Evolutionary conservation across 129 eudicot genomes (phyloP), one percentile per base, ranked within the genome.

Genomic region (Cynara cardunculus): DNA sequence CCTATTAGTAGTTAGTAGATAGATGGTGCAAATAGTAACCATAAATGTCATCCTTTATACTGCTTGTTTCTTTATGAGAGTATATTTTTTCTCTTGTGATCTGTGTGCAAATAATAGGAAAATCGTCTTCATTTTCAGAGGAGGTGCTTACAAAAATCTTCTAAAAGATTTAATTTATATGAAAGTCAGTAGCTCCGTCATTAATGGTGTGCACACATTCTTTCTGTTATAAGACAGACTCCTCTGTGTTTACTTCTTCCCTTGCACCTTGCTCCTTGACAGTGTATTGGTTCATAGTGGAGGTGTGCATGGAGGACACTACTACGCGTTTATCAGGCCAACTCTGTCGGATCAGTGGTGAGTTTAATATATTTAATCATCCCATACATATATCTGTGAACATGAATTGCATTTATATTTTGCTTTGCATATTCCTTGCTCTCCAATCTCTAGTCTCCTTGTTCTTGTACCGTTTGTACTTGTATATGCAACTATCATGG

Each of bases 231-330:
- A 28, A 49, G 78, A 62, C 34, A 10, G 64, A 25, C 78, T 27
- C n/a, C 25, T 71, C 39, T 31, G 25, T 21, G 25, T 61, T 28
- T 53, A 76, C 27, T 72, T 32, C 13, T 59, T 67, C 66, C n/a
- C 66, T 78, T 73, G 59, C 83, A 35, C 62, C 19, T 77, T 66
- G 77, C 66, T 34, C 76, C 46, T 77, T 79, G 64, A 66, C 94
- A 94, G 98, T 90, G 98, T 94, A 77, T 87, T 94, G 91, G 98
- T 94, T 72, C 98, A 94, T 86, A 94, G 98, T 78, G 98, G 97
- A 5, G 98, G 97, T 46, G 96, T 92, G 83, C 98, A 94, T 80
- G 98, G 98, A 30, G 98, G 98, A 80, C 97, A 94, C 76, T 94
- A 94, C 79, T 92, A 92, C 86, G 97, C 97, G 41, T 94, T 81